Conservation (phyloP, 805 yeast genomes). For the Isabelozyma gotoi region DNA sequence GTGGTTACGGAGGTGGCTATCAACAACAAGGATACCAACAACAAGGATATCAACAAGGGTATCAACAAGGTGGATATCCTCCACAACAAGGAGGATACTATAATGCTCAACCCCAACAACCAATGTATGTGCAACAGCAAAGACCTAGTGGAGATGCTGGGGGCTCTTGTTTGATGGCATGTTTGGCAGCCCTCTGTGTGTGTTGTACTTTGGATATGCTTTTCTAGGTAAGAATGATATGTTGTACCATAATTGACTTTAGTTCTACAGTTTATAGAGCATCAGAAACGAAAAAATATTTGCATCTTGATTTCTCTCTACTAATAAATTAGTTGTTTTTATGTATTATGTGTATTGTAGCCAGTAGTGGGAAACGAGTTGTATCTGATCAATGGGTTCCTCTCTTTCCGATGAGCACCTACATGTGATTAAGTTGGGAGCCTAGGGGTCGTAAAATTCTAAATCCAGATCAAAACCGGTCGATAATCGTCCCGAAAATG, state of each 20-base stretch:
- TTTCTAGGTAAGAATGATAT: slow-evolving; percentile 9
- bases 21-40: slow-evolving; percentile 9
- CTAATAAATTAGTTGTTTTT: neutral
- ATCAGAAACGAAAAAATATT: too few species aligned
- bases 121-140: slow-evolving; percentile 46
- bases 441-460: neutral
- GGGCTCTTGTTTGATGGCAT: slow-evolving; percentile 37
- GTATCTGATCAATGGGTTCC: too few species aligned
- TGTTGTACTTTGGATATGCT: slow-evolving; percentile 38
- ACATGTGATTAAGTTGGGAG: too few species aligned
- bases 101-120: slow-evolving; percentile 37
- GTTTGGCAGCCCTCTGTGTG: slow-evolving; percentile 42
- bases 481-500: too few species aligned
- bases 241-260: neutral
- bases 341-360: neutral
- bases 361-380: too few species aligned
- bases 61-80: slow-evolving; percentile 5
- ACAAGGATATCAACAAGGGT: slow-evolving; percentile 24
- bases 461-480: too few species aligned
- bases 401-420: too few species aligned
- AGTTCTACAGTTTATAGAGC: slow-evolving; percentile 7
- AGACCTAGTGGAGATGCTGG: slow-evolving; percentile 15
- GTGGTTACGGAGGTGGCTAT: slow-evolving; percentile 3
- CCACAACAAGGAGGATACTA: slow-evolving; percentile 36
- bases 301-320: too few species aligned